Evolutionary conservation across 768 basidiomycete species (phyloP).

Genomic region (Mycena pura): DNA sequence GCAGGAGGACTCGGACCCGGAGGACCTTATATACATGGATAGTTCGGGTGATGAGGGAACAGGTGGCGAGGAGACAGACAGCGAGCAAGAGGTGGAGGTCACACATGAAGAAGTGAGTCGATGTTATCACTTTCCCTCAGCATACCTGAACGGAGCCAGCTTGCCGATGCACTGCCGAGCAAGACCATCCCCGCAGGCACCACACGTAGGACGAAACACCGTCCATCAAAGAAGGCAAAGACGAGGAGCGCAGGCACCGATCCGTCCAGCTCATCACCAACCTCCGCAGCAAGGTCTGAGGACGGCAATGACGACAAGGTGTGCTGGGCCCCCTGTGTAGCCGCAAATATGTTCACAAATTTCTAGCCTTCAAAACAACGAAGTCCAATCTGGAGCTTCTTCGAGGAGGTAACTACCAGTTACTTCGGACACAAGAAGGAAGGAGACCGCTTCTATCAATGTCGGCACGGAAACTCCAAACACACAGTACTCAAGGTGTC

Average conservation of each 20-base stretch:
- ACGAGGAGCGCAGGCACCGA: background rate
- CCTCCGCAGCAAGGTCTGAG: too few relatives aligned
- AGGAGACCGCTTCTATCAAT: slow-evolving; percentile 1
- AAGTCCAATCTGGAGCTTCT: slow-evolving; percentile 1
- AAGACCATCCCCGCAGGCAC: too few relatives aligned
- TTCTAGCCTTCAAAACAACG: background rate
- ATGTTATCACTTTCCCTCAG: background rate
- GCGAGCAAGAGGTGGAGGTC: background rate
- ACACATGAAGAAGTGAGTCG: background rate
- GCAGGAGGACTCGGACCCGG: background rate
- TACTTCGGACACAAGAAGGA: background rate
- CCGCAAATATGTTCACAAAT: background rate
- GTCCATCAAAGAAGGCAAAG: background rate
- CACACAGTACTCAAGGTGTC: background rate
- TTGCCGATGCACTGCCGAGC: background rate
- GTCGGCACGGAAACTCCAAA: slow-evolving; percentile 2
- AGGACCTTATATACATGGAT: background rate
- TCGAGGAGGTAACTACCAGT: background rate
- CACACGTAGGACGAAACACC: background rate
- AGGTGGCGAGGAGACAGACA: background rate
- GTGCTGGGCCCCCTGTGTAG: background rate
- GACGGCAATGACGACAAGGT: background rate
- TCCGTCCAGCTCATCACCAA: too few relatives aligned
- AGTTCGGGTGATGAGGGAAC: background rate
- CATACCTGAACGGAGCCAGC: background rate